Conservation (phyloP, 179 eudicot genomes). For the Corrigiola litoralis region DNA sequence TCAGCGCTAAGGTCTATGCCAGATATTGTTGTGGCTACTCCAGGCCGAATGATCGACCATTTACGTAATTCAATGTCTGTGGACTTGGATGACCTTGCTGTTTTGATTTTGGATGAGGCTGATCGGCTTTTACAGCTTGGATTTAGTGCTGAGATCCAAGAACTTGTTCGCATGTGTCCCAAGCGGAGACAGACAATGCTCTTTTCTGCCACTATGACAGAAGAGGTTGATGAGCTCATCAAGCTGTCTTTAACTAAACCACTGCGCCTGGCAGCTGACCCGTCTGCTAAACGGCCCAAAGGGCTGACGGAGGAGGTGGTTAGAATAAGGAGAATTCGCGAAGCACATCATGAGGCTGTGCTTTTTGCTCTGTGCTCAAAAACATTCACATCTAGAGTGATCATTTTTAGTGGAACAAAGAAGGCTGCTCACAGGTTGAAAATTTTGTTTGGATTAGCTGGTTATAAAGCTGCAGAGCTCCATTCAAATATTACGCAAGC, state of each 20-base stretch:
- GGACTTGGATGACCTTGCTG: slow-evolving; percentile 92
- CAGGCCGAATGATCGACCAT: slow-evolving; percentile 97
- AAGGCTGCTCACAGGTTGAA: slow-evolving; percentile 88
- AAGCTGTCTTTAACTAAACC: slow-evolving; percentile 73
- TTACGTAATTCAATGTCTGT: slow-evolving; percentile 94
- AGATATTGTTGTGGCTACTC: slow-evolving; percentile 96
- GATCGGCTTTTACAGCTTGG: slow-evolving; percentile 96
- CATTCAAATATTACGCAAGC: slow-evolving; percentile 90
- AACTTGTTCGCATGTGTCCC: slow-evolving; percentile 82
- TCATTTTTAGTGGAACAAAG: slow-evolving; percentile 90
- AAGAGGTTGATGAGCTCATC: slow-evolving; percentile 72
- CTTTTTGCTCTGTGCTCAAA: slow-evolving; percentile 89
- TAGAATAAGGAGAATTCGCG: slow-evolving; percentile 84
- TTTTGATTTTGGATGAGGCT: slow-evolving; percentile 93
- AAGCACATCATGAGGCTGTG: slow-evolving; percentile 91
- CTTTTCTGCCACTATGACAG: slow-evolving; percentile 96
- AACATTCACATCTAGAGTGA: slow-evolving; percentile 81
- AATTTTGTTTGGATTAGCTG: slow-evolving; percentile 86
- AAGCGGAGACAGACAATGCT: slow-evolving; percentile 94
- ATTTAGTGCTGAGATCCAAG: slow-evolving; percentile 82
- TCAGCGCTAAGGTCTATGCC: slow-evolving; percentile 81
- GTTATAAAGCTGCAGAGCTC: slow-evolving; percentile 90
- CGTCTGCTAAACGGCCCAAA: slow-evolving; percentile 74
- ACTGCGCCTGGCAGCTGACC: slow-evolving; percentile 83
- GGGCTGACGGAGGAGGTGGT: slow-evolving; percentile 87